phyloP scores from a whole-genome alignment of 768 basidiomycete genomes.

The Naematelia aurantialba region DNA sequence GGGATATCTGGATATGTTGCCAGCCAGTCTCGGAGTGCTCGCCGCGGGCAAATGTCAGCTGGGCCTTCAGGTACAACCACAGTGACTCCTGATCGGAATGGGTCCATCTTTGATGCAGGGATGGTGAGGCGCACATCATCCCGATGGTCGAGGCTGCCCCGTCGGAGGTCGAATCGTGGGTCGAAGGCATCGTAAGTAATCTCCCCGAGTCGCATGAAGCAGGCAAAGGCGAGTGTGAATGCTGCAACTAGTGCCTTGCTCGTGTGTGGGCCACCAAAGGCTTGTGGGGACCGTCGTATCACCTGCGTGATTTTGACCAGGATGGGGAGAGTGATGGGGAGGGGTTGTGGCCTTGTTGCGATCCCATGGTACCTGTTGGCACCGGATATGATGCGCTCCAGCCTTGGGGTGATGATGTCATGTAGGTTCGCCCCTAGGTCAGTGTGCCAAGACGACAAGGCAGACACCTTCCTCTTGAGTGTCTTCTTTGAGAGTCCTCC shows the following conservation, averaged over 20 bases:
- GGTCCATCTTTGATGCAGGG: slow-evolving; percentile 8
- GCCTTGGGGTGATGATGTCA: background rate
- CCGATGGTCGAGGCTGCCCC: no score
- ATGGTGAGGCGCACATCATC: slow-evolving; percentile 3
- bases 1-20: no score
- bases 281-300: background rate
- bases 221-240: no score
- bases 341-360: background rate
- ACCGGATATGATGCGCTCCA: slow-evolving; percentile 2
- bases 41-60: no score
- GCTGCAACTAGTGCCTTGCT: background rate
- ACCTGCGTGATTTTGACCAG: background rate
- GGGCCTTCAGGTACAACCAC: no score
- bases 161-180: slow-evolving; percentile 6
- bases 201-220: background rate
- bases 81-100: no score
- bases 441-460: background rate
- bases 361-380: background rate
- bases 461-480: background rate
- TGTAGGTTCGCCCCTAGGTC: background rate
- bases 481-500: no score
- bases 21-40: no score
- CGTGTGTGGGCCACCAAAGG: background rate
- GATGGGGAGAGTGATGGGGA: slow-evolving; percentile 7
- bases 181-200: background rate